Conservation (phyloP, 1,284 basidiomycete species). For the Ceratobasidium sp. region DNA sequence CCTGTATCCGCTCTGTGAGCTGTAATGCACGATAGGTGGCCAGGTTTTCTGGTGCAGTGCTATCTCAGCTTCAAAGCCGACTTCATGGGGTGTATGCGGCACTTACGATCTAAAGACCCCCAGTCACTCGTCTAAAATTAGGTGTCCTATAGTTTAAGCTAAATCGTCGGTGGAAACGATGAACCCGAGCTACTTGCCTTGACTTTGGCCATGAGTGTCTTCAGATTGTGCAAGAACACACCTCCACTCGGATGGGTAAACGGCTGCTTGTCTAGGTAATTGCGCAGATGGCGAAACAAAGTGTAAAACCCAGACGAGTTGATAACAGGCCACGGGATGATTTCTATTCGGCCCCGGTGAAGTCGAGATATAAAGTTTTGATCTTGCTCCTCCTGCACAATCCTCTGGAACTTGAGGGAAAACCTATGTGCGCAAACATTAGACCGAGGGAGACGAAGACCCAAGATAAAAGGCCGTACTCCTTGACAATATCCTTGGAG, state of each 20-base stretch:
- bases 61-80: neutral
- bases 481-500: slow-evolving; percentile 64
- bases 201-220: slow-evolving; percentile 72
- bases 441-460: neutral
- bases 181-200: slow-evolving; percentile 57
- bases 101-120: slow-evolving; percentile 45
- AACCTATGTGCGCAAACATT: slow-evolving; percentile 56
- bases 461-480: slow-evolving; percentile 26
- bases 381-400: slow-evolving; percentile 68
- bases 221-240: slow-evolving; percentile 66
- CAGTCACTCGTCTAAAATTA: slow-evolving; percentile 22
- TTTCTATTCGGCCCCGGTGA: slow-evolving; percentile 65
- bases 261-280: slow-evolving; percentile 59
- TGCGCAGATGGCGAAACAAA: slow-evolving; percentile 62
- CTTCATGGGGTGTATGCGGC: neutral
- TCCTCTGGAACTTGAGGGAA: slow-evolving; percentile 64
- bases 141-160: neutral
- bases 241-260: slow-evolving; percentile 63
- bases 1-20: slow-evolving; percentile 1
- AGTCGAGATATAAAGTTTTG: slow-evolving; percentile 70
- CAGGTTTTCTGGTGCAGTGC: slow-evolving; percentile 35
- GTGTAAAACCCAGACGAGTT: slow-evolving; percentile 68
- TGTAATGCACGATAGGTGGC: slow-evolving; percentile 35
- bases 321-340: slow-evolving; percentile 75
- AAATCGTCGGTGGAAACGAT: neutral